Percentiles rank a stretch among this genome's conserved stretches.
These are phyloP conservation scores for Fraxinus latifolia DNA, from an alignment of 305 asterid species.

Conservation along the genomic window DNA sequence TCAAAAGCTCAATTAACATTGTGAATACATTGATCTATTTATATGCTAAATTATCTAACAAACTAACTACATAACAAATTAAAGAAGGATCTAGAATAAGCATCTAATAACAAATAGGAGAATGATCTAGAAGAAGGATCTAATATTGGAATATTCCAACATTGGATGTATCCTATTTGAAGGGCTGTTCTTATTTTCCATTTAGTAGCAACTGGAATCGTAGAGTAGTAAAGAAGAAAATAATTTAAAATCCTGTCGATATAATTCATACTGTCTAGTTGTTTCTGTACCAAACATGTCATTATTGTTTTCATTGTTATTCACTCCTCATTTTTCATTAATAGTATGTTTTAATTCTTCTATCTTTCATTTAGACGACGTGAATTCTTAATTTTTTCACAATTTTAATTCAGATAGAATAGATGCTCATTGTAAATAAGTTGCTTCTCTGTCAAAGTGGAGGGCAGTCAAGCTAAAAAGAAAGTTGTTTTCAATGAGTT, in stretches of 20 bases:
- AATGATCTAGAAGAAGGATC: no score
- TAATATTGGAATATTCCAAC: no score
- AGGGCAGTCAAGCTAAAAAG: neutral
- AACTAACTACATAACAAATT: no score
- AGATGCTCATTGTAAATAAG: neutral
- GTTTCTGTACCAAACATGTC: neutral
- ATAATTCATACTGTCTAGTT: neutral
- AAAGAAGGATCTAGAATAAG: no score
- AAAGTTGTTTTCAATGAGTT: neutral
- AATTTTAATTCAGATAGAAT: neutral
- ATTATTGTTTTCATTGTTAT: neutral
- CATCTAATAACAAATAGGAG: no score
- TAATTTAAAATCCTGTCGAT: neutral
- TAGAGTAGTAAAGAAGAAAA: neutral
- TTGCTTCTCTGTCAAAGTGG: neutral
- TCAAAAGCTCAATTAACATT: no score
- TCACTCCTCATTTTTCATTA: neutral
- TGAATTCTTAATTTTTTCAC: neutral
- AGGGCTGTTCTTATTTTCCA: neutral
- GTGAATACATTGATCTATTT: no score
- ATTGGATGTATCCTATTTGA: neutral
- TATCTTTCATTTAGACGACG: neutral
- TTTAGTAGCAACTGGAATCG: neutral
- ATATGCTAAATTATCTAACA: no score
- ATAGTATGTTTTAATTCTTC: neutral